Percentiles rank a stretch among this genome's conserved stretches.
These are phyloP conservation scores for Lasiodiplodia sp. DNA, from an alignment of 2,329 filamentous ascomycete species.

Conservation along the genomic window DNA sequence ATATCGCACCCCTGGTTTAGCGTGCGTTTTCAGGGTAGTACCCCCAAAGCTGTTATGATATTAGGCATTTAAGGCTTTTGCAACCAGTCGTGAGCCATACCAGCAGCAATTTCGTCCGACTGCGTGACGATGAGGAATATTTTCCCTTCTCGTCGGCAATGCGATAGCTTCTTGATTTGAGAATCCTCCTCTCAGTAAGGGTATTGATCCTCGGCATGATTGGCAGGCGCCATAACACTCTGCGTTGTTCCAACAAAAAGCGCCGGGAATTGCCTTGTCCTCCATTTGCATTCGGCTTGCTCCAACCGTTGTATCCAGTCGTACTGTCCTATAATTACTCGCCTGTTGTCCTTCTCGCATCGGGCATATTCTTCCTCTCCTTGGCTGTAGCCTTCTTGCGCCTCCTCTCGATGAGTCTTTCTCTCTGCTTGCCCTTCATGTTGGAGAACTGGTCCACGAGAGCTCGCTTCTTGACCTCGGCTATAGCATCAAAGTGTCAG, in stretches of 20 bases:
- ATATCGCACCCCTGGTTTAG: background rate
- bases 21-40: background rate
- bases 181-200: background rate
- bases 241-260: background rate
- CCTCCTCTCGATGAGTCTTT: constrained; percentile 83
- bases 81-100: background rate
- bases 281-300: background rate
- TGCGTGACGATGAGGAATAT: background rate
- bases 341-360: constrained; percentile 32
- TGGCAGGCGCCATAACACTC: background rate
- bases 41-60: background rate
- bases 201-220: background rate
- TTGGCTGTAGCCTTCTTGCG: constrained; percentile 87
- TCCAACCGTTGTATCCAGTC: background rate
- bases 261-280: background rate
- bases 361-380: constrained; percentile 73
- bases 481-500: constrained; percentile 44
- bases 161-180: background rate
- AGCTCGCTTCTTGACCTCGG: constrained; percentile 59
- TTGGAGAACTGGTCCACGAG: constrained; percentile 27
- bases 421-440: constrained; percentile 60
- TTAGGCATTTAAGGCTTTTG: background rate
- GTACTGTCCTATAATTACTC: background rate
- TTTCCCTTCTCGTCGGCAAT: background rate
- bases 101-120: background rate